Evolutionary conservation across 1,139 yeast species (phyloP).

Genomic region (Arxiozyma slooffiae): DNA sequence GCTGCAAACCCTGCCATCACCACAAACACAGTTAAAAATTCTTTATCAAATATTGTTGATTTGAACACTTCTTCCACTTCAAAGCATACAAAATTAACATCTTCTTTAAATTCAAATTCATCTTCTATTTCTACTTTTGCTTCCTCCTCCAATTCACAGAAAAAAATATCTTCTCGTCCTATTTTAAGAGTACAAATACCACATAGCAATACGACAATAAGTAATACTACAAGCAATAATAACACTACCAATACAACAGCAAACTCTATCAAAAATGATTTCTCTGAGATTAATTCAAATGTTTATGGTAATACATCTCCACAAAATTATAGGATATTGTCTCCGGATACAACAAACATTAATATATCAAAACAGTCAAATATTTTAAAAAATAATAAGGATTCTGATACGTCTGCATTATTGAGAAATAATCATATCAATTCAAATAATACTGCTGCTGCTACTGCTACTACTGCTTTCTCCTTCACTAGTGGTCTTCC

Average conservation of each 20-base stretch:
- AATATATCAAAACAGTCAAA: not conserved
- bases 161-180: slow-evolving; percentile 7
- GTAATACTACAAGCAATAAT: too few relatives aligned
- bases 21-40: not conserved
- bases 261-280: slow-evolving; percentile 6
- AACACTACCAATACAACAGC: too few relatives aligned
- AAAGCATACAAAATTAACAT: not conserved
- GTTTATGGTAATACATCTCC: slow-evolving; percentile 9
- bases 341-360: not conserved
- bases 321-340: slow-evolving; percentile 1
- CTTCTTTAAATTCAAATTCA: not conserved
- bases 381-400: not conserved
- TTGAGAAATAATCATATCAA: not conserved
- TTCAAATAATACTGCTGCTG: not conserved
- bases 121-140: not conserved
- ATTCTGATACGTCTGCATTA: not conserved
- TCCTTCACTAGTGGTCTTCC: slow-evolving; percentile 9
- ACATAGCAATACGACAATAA: slow-evolving; percentile 8
- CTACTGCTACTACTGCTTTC: not conserved
- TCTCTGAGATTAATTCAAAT: slow-evolving; percentile 7
- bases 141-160: not conserved
- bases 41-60: not conserved
- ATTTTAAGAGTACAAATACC: slow-evolving; percentile 14
- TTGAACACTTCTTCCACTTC: not conserved
- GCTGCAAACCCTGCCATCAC: not conserved